These are phyloP conservation scores for Strigomonas galati DNA, from an alignment of 208 protist genomes.

Conservation along the genomic window DNA sequence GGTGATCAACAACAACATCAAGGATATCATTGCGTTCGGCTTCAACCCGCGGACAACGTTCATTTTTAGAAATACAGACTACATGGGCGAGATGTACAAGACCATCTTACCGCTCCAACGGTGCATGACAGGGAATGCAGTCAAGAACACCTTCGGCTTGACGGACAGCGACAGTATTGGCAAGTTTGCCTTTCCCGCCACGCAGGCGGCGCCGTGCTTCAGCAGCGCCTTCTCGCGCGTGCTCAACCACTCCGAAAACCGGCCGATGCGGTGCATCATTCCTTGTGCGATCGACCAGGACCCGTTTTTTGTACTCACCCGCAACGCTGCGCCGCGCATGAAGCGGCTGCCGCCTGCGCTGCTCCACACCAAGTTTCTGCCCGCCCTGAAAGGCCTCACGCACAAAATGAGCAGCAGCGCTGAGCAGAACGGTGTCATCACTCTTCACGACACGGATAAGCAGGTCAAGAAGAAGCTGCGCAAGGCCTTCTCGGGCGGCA, in stretches of 20 bases:
- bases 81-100: slow-evolving; percentile 96
- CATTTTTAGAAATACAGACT: slow-evolving; percentile 98
- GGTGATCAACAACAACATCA: slow-evolving; percentile 94
- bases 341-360: slow-evolving; percentile 92
- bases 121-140: slow-evolving; percentile 87
- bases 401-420: slow-evolving; percentile 98
- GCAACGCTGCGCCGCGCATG: slow-evolving; percentile 93
- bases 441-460: slow-evolving; percentile 94
- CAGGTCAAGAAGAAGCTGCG: slow-evolving; percentile 95
- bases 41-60: slow-evolving; percentile 98
- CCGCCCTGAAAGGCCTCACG: slow-evolving; percentile 93
- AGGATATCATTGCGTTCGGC: slow-evolving; percentile 99
- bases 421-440: slow-evolving; percentile 90
- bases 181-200: slow-evolving; percentile 96
- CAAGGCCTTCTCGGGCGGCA: slow-evolving; percentile 97
- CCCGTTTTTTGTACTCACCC: slow-evolving; percentile 98
- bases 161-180: slow-evolving; percentile 91
- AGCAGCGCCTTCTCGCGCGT: slow-evolving; percentile 92
- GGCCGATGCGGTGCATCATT: slow-evolving; percentile 95
- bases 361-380: slow-evolving; percentile 98
- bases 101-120: slow-evolving; percentile 94
- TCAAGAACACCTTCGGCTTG: slow-evolving; percentile 94
- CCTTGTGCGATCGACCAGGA: slow-evolving; percentile 97
- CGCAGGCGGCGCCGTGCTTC: slow-evolving; percentile 98
- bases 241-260: slow-evolving; percentile 5